Conservation (phyloP, 169 alveolate species). For the Cryptosporidium ryanae region DNA sequence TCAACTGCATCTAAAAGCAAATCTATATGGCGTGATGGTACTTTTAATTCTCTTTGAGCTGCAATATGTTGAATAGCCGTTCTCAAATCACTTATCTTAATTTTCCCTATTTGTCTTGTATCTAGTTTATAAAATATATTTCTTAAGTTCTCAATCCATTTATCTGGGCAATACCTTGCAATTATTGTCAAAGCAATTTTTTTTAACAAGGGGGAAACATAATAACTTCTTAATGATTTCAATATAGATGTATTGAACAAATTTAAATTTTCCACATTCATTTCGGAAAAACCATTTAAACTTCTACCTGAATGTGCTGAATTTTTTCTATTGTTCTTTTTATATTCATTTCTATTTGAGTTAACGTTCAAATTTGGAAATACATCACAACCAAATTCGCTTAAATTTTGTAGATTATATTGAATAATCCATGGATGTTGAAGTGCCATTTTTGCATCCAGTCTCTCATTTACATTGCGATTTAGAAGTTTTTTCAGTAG, state of each 20-base stretch:
- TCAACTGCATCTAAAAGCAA: constrained; percentile 60
- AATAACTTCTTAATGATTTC: constrained; percentile 50
- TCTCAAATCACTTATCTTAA: constrained; percentile 37
- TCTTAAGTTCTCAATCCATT: constrained; percentile 56
- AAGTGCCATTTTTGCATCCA: constrained; percentile 65
- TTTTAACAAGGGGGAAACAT: constrained; percentile 46
- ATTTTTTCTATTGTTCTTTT: too few species aligned
- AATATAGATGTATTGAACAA: constrained; percentile 18
- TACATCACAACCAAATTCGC: background rate
- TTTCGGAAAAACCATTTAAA: background rate
- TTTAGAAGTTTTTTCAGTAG: constrained; percentile 75
- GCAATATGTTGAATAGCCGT: constrained; percentile 19
- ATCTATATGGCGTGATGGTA: constrained; percentile 54
- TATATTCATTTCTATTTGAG: background rate
- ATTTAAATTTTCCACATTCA: constrained; percentile 1
- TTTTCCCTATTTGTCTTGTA: constrained; percentile 42
- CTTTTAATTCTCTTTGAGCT: constrained; percentile 14
- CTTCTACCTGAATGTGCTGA: too few species aligned
- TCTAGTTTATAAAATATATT: constrained; percentile 53
- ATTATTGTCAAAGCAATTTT: constrained; percentile 57
- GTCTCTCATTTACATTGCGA: constrained; percentile 44
- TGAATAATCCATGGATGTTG: constrained; percentile 76
- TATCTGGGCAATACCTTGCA: constrained; percentile 71
- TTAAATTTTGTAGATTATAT: background rate
- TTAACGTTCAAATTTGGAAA: background rate